Evolutionary conservation across 2,329 filamentous ascomycete genomes (phyloP).

Genomic region (Microcera coccophila): DNA sequence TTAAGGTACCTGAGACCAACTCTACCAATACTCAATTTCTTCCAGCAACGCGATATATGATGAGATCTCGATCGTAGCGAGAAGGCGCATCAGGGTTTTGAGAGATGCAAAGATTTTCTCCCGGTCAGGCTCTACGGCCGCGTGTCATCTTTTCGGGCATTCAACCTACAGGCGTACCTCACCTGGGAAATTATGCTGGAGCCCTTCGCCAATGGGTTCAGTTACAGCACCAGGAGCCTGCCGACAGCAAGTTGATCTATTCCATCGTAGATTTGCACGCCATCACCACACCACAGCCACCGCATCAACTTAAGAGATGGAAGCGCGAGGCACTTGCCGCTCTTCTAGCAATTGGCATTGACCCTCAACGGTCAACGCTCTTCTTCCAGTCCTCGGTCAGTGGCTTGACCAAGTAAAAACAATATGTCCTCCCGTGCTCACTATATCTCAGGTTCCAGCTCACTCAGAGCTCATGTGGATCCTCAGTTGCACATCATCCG

Average conservation of each 20-base stretch:
- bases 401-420: slow-evolving; percentile 9
- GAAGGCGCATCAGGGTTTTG: too few relatives aligned
- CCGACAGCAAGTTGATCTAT: slow-evolving; percentile 64
- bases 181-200: slow-evolving; percentile 92
- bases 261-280: slow-evolving; percentile 93
- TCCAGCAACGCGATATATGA: too few relatives aligned
- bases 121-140: slow-evolving; percentile 6
- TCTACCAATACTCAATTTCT: too few relatives aligned
- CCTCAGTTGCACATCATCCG: slow-evolving; percentile 82
- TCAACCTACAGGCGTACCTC: slow-evolving; percentile 90
- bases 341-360: slow-evolving; percentile 77
- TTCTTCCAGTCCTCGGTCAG: slow-evolving; percentile 78
- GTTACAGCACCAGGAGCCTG: slow-evolving; percentile 62
- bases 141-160: slow-evolving; percentile 87
- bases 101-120: not conserved
- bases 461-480: slow-evolving; percentile 98
- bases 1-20: too few relatives aligned
- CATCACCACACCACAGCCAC: slow-evolving; percentile 72
- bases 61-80: too few relatives aligned
- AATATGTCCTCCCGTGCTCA: not conserved
- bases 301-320: slow-evolving; percentile 56
- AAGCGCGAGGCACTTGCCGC: slow-evolving; percentile 74
- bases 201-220: slow-evolving; percentile 82
- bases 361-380: slow-evolving; percentile 70
- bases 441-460: slow-evolving; percentile 55